Evolutionary conservation across 805 yeast genomes (phyloP), one percentile per base, ranked within the genome.

Genomic region (Cyberlindnera euphorbiae): DNA sequence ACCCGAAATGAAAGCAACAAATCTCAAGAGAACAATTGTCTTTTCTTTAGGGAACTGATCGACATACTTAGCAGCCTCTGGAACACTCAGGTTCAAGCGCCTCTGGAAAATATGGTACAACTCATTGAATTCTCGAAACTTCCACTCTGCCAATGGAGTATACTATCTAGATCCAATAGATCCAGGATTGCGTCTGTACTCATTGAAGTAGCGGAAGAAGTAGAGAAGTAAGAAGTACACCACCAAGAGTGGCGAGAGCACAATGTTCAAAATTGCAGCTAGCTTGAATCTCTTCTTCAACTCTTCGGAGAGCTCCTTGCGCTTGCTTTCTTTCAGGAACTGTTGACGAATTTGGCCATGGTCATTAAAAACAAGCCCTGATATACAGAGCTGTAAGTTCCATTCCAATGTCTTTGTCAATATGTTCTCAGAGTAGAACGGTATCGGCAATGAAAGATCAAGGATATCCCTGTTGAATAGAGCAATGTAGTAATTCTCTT

Each of bases 61-160:
- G 36, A 93, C 76, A 55, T 93, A 93, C 14, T 79, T 73, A 28
- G 83, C 73, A 0, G 97, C 96, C 6, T 88, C 79, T 12, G 76
- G 83, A 21, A 77, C 73, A 34, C 96, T 85, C 42, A 85, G 61
- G 31, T 79, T 84, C 27, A 93, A 61, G 33, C 99, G 67, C 48
- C 80, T 78, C 38, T 78, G 77, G 60, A 93, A 93, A 18, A 90
- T 69, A 59, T 93, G 98, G 29, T 86, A 86, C 8, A 93, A 67
- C 55, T 93, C 99, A 59, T 93, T 93, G 55, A 83, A 86, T 52
- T 93, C 99, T 38, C 99, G 67, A 52, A 93, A 73, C 55, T 82
- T 86, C 97, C 97, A 93, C 51, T 84, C 89, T 0, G 97, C 97
- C 60, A 75, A 76, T 0, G 97, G 96, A 0, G 97, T 86, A 55